Conservation (phyloP, 257 asterid genomes). For the Nicotiana tomentosiformis region DNA sequence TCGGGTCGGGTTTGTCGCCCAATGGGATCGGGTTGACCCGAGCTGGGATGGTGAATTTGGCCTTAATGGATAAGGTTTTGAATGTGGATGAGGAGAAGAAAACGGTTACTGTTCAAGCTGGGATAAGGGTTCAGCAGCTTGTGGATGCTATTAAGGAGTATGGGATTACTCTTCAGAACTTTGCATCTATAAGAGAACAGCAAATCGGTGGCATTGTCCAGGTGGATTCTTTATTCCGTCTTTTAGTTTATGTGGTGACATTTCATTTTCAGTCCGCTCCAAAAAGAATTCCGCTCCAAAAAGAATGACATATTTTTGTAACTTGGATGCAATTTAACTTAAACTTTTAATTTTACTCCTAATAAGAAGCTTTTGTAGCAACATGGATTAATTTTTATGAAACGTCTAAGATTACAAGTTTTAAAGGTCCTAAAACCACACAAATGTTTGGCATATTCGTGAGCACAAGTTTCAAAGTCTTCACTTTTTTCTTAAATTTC, state of each 20-base stretch:
- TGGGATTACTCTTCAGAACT: conserved; percentile 88
- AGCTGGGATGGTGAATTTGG: conserved; percentile 89
- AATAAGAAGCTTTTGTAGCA: no score
- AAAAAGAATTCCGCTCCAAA: no score
- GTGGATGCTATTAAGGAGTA: conserved; percentile 81
- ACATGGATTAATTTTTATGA: no score
- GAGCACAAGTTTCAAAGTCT: no score
- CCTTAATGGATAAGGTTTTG: conserved; percentile 83
- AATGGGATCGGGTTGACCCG: conserved; percentile 89
- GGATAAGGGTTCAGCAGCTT: conserved; percentile 91
- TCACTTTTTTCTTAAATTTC: no score
- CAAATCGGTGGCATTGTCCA: conserved; percentile 96
- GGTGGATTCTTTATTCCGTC: conserved; percentile 22
- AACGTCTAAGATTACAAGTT: no score
- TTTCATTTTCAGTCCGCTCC: no score
- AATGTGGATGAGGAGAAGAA: conserved; percentile 80
- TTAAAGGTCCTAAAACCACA: no score
- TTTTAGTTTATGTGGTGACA: background rate
- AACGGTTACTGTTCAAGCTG: conserved; percentile 87
- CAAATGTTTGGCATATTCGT: no score
- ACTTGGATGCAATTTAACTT: no score
- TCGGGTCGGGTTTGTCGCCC: conserved; percentile 89
- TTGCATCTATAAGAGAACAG: conserved; percentile 93
- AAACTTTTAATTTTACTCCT: no score
- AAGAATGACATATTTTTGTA: no score